Base-by-base conservation (phyloP, 2,329 filamentous ascomycete genomes). In the Parascedosporium putredinis region DNA sequence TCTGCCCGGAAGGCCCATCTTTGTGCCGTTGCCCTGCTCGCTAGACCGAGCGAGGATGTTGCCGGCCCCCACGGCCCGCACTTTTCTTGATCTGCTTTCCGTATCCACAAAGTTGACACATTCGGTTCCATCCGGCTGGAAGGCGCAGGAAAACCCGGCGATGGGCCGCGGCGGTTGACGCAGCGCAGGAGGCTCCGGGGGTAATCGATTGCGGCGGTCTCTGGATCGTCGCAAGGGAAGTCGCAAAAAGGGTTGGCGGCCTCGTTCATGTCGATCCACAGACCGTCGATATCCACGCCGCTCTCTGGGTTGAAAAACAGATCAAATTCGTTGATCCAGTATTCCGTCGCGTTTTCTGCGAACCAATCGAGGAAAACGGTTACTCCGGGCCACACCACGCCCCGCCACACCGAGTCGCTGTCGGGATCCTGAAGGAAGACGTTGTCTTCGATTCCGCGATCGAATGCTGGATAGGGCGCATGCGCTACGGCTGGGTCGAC, bases 361-460 rank as follows among this genome's bases (percentile, higher is more conserved):
- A 89, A 88, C 86, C 86, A 91, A 61, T 91, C 87, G 0, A 84
- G 84, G 64, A 82, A 88, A 9, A 76, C 83, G 0, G 82, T 77
- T 12, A 80, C 74, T 43, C 86, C 86, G 5, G 86, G 83, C 86
- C 86, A 91, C 20, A 90, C 86, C 14, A 88, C 83, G 14, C 85
- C 79, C 42, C 75, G 64, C 65, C 69, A 78, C 47, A 70, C 64
- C 1, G 72, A 74, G 7, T 76, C n/a, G n/a, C n/a, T 83, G 56
- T 88, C 81, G 33, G 61, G 57, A 6, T 69, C 65, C 40, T 69
- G 65, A 12, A 78, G 60, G 57, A 75, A 78, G 51, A 74, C 56
- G 67, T 79, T 62, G 42, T 68, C 61, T 57, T 58, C 63, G 4
- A 72, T 57, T 4, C 71, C 72, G 9, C 66, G 62, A 6, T 66